A percentile compares a stretch with the other conserved stretches of the same genome.
phyloP scores from a whole-genome alignment of 306 rosid species.

The Vigna nakashimae region DNA sequence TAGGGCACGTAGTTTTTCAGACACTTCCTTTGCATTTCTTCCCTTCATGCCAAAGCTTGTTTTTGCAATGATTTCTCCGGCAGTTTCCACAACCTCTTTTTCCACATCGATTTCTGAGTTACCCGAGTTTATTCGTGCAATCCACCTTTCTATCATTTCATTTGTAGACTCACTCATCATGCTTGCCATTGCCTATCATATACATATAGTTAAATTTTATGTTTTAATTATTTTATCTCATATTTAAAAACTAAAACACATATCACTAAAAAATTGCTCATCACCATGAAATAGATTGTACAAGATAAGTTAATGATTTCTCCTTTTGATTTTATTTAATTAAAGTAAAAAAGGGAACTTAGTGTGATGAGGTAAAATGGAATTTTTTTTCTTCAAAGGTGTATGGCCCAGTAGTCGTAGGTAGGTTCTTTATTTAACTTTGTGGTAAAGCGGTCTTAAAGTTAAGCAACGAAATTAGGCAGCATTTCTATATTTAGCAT shows the following conservation, averaged over 20 bases:
- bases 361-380: not conserved
- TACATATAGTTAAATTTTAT: not conserved
- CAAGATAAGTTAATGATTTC: too few relatives aligned
- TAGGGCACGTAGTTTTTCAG: constrained; percentile 60
- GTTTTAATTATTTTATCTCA: too few relatives aligned
- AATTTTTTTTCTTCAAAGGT: not conserved
- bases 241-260: too few relatives aligned
- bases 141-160: constrained; percentile 76
- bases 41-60: constrained; percentile 77
- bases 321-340: not conserved
- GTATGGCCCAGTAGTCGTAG: not conserved
- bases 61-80: constrained; percentile 83
- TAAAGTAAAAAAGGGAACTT: not conserved
- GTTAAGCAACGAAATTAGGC: not conserved
- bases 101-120: constrained; percentile 67
- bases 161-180: constrained; percentile 69
- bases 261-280: too few relatives aligned
- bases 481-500: constrained; percentile 32
- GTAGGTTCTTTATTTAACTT: constrained; percentile 14
- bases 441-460: not conserved
- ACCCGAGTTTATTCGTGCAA: constrained; percentile 52
- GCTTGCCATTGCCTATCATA: constrained; percentile 65
- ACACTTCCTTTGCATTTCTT: constrained; percentile 54
- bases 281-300: too few relatives aligned
- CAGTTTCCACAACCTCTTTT: constrained; percentile 57